Percentiles rank a stretch among this genome's conserved stretches.
Conservation (phyloP, 805 yeast genomes). For the Barnettozyma californica region DNA sequence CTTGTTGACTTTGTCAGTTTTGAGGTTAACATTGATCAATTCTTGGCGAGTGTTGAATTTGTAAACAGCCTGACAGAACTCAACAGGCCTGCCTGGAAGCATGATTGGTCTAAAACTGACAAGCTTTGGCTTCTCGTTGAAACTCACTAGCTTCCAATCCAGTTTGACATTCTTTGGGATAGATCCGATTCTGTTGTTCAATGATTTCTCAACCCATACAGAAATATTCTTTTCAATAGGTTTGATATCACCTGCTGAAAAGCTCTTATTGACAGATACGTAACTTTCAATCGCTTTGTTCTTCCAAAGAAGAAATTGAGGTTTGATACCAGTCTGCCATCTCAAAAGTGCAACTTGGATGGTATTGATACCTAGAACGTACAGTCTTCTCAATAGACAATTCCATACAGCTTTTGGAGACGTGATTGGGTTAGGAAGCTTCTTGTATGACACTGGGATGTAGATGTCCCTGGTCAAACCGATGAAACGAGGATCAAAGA, state of each 20-base stretch:
- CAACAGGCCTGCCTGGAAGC: conserved; percentile 48
- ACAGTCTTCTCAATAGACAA: conserved; percentile 53
- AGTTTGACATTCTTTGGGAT: conserved; percentile 56
- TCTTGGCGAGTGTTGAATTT: conserved; percentile 59
- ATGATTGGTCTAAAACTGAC: conserved; percentile 66
- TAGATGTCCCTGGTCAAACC: conserved; percentile 40
- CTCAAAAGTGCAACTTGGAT: conserved; percentile 62
- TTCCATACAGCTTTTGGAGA: conserved; percentile 39
- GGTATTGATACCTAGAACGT: conserved; percentile 63
- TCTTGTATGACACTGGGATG: conserved; percentile 44
- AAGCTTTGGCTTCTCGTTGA: conserved; percentile 67
- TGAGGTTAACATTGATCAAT: conserved; percentile 42
- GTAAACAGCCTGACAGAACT: conserved; percentile 56
- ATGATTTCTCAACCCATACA: conserved; percentile 59
- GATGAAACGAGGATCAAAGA: conserved; percentile 35
- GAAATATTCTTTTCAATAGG: conserved; percentile 42
- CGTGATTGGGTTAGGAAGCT: conserved; percentile 37
- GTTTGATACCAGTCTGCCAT: conserved; percentile 61
- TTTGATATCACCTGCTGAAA: conserved; percentile 55
- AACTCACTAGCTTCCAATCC: conserved; percentile 73
- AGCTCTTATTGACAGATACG: conserved; percentile 74
- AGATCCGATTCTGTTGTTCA: conserved; percentile 44
- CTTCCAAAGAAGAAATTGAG: conserved; percentile 73
- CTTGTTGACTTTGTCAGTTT: conserved; percentile 39
- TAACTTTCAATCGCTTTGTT: conserved; percentile 76